Percentiles rank a stretch among this genome's conserved stretches.
These are phyloP conservation scores for Rhododendron henanense DNA, from an alignment of 148 eudicot genomes.

Conservation along the genomic window DNA sequence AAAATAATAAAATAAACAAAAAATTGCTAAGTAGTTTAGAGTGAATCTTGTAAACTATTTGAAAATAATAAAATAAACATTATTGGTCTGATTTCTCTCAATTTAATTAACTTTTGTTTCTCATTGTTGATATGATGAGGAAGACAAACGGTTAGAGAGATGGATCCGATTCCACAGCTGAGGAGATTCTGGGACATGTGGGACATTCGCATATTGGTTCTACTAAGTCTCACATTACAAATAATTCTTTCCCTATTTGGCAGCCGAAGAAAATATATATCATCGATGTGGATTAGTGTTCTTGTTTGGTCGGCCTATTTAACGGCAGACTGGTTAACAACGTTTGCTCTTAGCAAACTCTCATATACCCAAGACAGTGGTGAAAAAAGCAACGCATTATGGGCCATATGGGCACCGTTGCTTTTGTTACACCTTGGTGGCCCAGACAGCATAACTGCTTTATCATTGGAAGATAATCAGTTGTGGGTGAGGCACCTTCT, in stretches of 20 bases:
- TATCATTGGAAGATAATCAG: too few relatives aligned
- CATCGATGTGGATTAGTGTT: not conserved
- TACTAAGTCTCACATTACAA: not conserved
- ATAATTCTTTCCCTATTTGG: not conserved
- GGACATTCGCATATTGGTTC: not conserved
- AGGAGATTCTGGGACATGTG: not conserved
- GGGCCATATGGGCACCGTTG: too few relatives aligned
- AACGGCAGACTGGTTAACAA: not conserved
- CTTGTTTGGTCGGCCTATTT: not conserved
- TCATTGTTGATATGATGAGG: too few relatives aligned
- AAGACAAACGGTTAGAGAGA: too few relatives aligned
- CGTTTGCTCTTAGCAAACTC: not conserved
- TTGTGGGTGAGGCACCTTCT: too few relatives aligned
- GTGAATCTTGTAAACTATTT: too few relatives aligned
- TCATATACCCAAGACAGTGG: not conserved
- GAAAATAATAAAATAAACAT: not conserved
- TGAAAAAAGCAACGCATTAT: not conserved
- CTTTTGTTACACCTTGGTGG: too few relatives aligned
- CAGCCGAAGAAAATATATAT: not conserved
- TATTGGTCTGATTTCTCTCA: too few relatives aligned
- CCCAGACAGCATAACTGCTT: too few relatives aligned
- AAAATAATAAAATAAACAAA: too few relatives aligned
- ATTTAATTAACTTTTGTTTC: too few relatives aligned
- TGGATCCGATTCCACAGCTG: not conserved
- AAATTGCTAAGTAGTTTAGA: too few relatives aligned